Base-by-base conservation (phyloP, 108 stramenopile species). In the Stephanodiscus minutulus region DNA sequence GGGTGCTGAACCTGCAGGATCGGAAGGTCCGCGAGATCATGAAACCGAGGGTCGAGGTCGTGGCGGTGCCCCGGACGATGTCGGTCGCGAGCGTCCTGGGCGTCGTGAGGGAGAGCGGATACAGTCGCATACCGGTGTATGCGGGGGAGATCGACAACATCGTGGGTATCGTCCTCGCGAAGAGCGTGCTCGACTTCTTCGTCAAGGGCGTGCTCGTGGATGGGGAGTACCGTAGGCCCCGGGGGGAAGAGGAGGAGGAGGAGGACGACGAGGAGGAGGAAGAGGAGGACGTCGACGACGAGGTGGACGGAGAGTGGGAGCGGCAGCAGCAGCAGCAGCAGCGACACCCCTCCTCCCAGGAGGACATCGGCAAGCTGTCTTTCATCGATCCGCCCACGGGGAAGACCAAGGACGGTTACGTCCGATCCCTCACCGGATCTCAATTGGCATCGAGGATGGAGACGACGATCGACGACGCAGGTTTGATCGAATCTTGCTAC, bases 71-170 rank as follows among this genome's bases (percentile, higher is more conserved):
- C 2, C 66, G 71, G n/a, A 84, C 84, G 47, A 90, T 91, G 84
- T 83, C 83, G 17, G 91, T 97, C 35, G 92, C 88, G 28, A 85
- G 88, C 58, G 93, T 98, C 2, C 73, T 96, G 63, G 90, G 86
- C 21, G 82, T 92, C 28, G 88, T 96, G 29, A 61, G 91, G 12
- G 91, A 90, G 73, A 87, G 84, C 70, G 94, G 92, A 25, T 96
- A 96, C 74, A 90, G 88, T 70, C 92, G 98, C 47, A 96, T 97
- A 50, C 98, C 98, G 0, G 98, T 98, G 7, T 98, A 96, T 80
- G 90, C 93, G 70, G 98, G 97, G 2, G 98, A 97, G 77, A 97
- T 98, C 64, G 98, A 98, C 72, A 95, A 96, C 61, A 93, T 98
- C 70, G 95, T 97, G 18, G 98, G 98, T 1, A 96, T 98, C 37